Evolutionary conservation across 768 basidiomycete species (phyloP).

Genomic region (Lentinus tigrinus): DNA sequence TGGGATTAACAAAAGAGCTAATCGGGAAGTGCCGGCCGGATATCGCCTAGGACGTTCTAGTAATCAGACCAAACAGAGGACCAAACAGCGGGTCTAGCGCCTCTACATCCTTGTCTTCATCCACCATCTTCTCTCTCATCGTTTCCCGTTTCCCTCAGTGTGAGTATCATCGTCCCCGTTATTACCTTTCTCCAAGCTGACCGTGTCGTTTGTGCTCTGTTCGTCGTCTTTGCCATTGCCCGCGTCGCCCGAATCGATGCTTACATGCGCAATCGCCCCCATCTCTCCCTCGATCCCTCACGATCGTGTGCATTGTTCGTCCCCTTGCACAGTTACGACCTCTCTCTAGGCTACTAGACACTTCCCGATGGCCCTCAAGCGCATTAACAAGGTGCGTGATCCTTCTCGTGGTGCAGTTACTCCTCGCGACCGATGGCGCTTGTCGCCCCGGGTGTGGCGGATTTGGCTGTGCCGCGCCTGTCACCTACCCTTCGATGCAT

Average conservation of each 20-base stretch:
- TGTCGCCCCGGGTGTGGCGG: slow-evolving; percentile 3
- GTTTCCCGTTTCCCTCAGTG: slow-evolving; percentile 25
- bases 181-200: background rate
- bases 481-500: background rate
- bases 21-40: slow-evolving; percentile 14
- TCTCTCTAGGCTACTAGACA: slow-evolving; percentile 16
- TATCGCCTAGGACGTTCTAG: slow-evolving; percentile 11
- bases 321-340: slow-evolving; percentile 12
- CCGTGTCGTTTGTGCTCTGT: background rate
- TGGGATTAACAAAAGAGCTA: too few relatives aligned
- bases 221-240: background rate
- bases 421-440: slow-evolving; percentile 2
- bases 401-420: slow-evolving; percentile 3
- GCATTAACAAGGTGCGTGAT: slow-evolving; percentile 91
- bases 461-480: slow-evolving; percentile 6
- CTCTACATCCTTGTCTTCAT: slow-evolving; percentile 21
- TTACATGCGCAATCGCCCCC: slow-evolving; percentile 21
- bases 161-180: slow-evolving; percentile 2
- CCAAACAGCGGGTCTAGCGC: slow-evolving; percentile 20
- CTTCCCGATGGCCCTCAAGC: slow-evolving; percentile 86
- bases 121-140: slow-evolving; percentile 29
- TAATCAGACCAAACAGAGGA: slow-evolving; percentile 22
- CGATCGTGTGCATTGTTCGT: slow-evolving; percentile 27
- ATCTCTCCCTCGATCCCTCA: slow-evolving; percentile 38
- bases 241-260: slow-evolving; percentile 1